Percentiles rank a stretch among this genome's conserved stretches.
phyloP scores from a whole-genome alignment of 2,329 filamentous ascomycete species.

The Aureobasidium sp. region DNA sequence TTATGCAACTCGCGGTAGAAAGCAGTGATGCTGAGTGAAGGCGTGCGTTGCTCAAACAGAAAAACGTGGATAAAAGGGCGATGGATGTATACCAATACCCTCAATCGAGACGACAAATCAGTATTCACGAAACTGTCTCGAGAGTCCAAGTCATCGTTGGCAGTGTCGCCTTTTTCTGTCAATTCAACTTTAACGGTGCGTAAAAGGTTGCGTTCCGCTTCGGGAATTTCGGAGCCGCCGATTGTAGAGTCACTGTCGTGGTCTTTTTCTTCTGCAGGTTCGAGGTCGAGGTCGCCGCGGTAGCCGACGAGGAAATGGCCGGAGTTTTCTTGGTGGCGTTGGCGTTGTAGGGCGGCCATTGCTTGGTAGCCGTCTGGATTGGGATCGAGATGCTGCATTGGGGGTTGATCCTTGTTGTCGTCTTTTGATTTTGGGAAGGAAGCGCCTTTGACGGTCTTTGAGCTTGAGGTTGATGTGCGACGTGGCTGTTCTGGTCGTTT shows the following conservation, averaged over 20 bases:
- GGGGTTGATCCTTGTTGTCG: slow-evolving; percentile 13
- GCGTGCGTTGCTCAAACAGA: slow-evolving; percentile 56
- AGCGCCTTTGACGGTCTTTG: slow-evolving; percentile 16
- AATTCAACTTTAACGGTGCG: slow-evolving; percentile 62
- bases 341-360: slow-evolving; percentile 53
- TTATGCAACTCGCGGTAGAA: slow-evolving; percentile 44
- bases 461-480: slow-evolving; percentile 18
- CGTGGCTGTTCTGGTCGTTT: slow-evolving; percentile 17
- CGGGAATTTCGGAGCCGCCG: slow-evolving; percentile 15
- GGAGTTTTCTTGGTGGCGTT: slow-evolving; percentile 35
- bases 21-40: slow-evolving; percentile 37
- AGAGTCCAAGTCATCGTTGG: neutral
- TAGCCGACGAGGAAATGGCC: slow-evolving; percentile 61
- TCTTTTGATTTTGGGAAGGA: slow-evolving; percentile 4
- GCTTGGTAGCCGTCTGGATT: slow-evolving; percentile 36
- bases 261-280: slow-evolving; percentile 32
- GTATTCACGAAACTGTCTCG: neutral
- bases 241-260: slow-evolving; percentile 23
- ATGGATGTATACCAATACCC: slow-evolving; percentile 63
- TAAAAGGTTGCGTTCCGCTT: slow-evolving; percentile 46
- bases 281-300: slow-evolving; percentile 53
- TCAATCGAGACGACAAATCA: slow-evolving; percentile 33
- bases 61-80: slow-evolving; percentile 72
- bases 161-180: neutral
- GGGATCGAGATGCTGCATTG: slow-evolving; percentile 23